Conservation (phyloP, 164 flowering plant species). For the Vitis rotundifolia region DNA sequence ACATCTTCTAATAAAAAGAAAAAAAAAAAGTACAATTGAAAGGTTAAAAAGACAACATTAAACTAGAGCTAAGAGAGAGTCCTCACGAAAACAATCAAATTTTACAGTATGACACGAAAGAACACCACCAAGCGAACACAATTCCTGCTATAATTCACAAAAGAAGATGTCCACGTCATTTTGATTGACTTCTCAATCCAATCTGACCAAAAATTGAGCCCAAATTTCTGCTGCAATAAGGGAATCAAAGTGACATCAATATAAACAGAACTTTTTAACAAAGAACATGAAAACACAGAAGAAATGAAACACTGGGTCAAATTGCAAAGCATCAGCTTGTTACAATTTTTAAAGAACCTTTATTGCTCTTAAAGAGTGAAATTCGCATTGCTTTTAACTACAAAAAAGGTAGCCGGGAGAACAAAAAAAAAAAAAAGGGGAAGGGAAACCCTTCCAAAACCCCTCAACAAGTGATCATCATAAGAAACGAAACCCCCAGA, state of each 20-base stretch:
- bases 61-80: background rate
- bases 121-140: conserved; percentile 51
- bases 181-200: conserved; percentile 24
- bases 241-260: background rate
- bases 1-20: background rate
- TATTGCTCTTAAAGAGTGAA: too few relatives aligned
- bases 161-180: conserved; percentile 48
- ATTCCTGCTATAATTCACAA: conserved; percentile 36
- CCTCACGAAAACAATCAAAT: conserved; percentile 25
- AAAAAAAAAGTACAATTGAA: background rate
- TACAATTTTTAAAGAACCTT: too few relatives aligned
- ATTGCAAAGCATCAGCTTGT: too few relatives aligned
- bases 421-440: too few relatives aligned
- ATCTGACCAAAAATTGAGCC: background rate
- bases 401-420: too few relatives aligned
- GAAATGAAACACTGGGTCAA: background rate
- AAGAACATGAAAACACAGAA: background rate
- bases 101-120: conserved; percentile 56
- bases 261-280: background rate
- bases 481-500: too few relatives aligned
- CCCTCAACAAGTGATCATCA: too few relatives aligned
- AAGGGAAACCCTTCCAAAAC: too few relatives aligned
- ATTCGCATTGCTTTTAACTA: too few relatives aligned
- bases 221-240: conserved; percentile 7
- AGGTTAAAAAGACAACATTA: background rate